These are phyloP conservation scores for Phaeosphaeriaceae sp. DNA, from an alignment of 2,329 filamentous ascomycete species.

Conservation along the genomic window DNA sequence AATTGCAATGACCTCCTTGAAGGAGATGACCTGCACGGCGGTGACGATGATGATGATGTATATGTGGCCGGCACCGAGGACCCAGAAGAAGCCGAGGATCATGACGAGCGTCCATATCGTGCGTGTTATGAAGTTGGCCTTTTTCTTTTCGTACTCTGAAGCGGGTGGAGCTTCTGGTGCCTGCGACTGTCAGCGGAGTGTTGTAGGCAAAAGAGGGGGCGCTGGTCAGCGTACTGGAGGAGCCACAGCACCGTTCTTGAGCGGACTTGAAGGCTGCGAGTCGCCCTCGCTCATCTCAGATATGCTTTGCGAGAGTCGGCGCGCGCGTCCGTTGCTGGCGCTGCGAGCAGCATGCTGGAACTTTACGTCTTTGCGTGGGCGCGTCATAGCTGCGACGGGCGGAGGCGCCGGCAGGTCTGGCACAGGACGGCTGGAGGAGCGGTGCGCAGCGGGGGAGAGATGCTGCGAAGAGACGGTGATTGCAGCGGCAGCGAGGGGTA, in stretches of 20 bases:
- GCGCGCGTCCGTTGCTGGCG: constrained; percentile 56
- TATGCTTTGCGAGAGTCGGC: constrained; percentile 72
- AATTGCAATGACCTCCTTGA: constrained; percentile 99
- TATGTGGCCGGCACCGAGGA: constrained; percentile 95
- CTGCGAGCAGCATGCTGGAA: constrained; percentile 60
- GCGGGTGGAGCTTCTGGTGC: constrained; percentile 50
- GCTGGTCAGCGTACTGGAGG: constrained; percentile 12
- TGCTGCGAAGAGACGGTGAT: not conserved
- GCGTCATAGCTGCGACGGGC: constrained; percentile 35
- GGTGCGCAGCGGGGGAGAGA: not conserved
- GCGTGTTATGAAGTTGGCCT: constrained; percentile 94
- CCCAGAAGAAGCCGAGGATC: constrained; percentile 90
- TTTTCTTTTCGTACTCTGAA: constrained; percentile 96
- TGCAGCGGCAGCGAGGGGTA: constrained; percentile 2
- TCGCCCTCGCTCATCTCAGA: constrained; percentile 72
- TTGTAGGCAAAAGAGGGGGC: not conserved
- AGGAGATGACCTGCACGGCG: constrained; percentile 92
- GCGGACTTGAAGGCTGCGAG: constrained; percentile 60
- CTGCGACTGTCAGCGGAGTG: constrained; percentile 31
- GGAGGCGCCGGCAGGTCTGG: constrained; percentile 8
- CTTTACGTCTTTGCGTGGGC: constrained; percentile 65
- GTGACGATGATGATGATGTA: constrained; percentile 96
- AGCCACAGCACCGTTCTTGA: constrained; percentile 49
- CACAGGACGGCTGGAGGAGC: not conserved
- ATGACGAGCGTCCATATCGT: constrained; percentile 98